A percentile compares a stretch with the other conserved stretches of the same genome.
phyloP scores from a whole-genome alignment of 1,284 basidiomycete genomes.

The Ustilago tritici region DNA sequence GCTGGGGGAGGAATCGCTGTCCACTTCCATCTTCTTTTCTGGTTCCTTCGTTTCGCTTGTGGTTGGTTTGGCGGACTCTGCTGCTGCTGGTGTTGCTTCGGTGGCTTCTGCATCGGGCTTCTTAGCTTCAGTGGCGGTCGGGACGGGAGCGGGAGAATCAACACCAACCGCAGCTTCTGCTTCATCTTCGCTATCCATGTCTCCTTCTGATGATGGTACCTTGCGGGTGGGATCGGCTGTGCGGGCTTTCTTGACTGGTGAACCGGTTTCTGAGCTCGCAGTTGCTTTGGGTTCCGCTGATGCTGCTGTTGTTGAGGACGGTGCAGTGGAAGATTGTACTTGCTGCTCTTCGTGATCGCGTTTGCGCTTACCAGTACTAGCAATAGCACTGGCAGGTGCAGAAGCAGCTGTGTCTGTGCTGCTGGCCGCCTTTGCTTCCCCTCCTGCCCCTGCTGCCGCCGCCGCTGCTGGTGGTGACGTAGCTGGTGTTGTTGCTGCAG shows the following conservation, averaged over 20 bases:
- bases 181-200: conserved; percentile 47
- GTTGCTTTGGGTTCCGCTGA: background rate
- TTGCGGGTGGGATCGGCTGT: conserved; percentile 8
- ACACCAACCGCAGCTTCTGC: conserved; percentile 37
- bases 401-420: background rate
- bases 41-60: conserved; percentile 6
- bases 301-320: background rate
- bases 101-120: conserved; percentile 5
- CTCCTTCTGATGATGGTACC: conserved; percentile 24
- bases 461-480: background rate
- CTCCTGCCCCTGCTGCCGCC: background rate
- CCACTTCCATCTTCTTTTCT: conserved; percentile 22
- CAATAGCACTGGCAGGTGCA: background rate
- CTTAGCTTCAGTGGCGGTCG: background rate
- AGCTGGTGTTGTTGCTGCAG: background rate
- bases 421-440: background rate
- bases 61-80: background rate
- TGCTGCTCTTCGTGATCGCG: conserved; percentile 15
- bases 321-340: background rate
- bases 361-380: conserved; percentile 31
- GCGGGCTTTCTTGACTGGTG: conserved; percentile 30
- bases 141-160: conserved; percentile 2
- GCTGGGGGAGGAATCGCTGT: conserved; percentile 1
- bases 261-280: conserved; percentile 6
- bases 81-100: background rate